Evolutionary conservation across 1,284 basidiomycete species (phyloP), one percentile per base, ranked within the genome.

Genomic region (Taiwanofungus camphoratus): DNA sequence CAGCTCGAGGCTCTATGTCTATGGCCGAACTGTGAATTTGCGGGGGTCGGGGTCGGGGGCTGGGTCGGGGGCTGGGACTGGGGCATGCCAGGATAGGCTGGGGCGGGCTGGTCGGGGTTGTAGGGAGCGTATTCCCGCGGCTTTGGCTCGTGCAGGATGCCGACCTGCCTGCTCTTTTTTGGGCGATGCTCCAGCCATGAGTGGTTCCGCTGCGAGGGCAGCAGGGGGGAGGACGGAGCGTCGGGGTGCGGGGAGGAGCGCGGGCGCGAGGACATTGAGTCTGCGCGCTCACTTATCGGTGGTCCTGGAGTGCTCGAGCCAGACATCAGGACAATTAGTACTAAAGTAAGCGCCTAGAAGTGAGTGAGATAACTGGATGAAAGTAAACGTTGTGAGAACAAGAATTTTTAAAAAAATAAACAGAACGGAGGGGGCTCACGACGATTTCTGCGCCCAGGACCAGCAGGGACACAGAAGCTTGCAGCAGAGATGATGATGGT

Each of bases 1-100:
- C 76, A 79, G 58, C 73, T 79, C 24, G 49, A 53, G 51, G 48
- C 57, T 41, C 56, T 40, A 41, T 53, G 26, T 20, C 27, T 21
- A 16, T 34, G 20, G 24, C 26, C 20, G 23, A n/a, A n/a, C n/a
- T n/a, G n/a, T n/a, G n/a, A n/a, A n/a, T n/a, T n/a, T n/a, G n/a
- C n/a, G n/a, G n/a, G n/a, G n/a, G n/a, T n/a, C n/a, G n/a, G n/a
- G n/a, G n/a, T n/a, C n/a, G n/a, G n/a, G n/a, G n/a, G n/a, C n/a
- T 33, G 8, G 31, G 31, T 13, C 8, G 31, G 9, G 8, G 11
- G 7, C 16, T 33, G 31, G 4, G 27, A 22, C 31, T 49, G 33
- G 11, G 42, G 47, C 47, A 45, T 39, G 22, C 45, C 49, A 6
- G 48, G 46, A 41, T 55, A 51, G 33, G 48, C 41, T 41, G 49